Conservation (phyloP, 1,284 basidiomycete species). For the Cutaneotrichosporon cutaneum region DNA sequence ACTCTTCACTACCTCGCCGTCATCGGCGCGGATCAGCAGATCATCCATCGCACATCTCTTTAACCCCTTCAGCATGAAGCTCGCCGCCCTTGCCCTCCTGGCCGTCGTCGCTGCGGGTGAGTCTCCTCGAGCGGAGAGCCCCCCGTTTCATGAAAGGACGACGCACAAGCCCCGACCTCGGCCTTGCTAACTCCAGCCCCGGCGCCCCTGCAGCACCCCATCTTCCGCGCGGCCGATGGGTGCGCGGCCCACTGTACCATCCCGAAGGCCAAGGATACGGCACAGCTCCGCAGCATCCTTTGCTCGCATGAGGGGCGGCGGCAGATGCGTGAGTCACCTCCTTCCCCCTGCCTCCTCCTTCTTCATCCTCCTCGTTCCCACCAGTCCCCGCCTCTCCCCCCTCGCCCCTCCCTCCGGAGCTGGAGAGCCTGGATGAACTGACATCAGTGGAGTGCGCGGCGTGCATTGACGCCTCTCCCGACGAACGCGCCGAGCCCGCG, state of each 20-base stretch:
- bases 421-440: no score
- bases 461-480: not conserved
- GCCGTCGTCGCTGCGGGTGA: not conserved
- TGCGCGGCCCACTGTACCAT: not conserved
- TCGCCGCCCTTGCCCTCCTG: not conserved
- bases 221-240: not conserved
- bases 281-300: not conserved
- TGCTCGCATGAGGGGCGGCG: constrained; percentile 5
- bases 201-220: not conserved
- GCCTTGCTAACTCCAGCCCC: constrained; percentile 1
- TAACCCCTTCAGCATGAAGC: not conserved
- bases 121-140: no score
- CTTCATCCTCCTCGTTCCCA: no score
- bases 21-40: not conserved
- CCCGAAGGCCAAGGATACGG: not conserved
- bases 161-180: not conserved
- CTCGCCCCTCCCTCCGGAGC: no score
- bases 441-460: constrained; percentile 3
- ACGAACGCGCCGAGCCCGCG: not conserved
- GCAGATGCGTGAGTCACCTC: constrained; percentile 1
- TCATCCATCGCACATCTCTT: not conserved
- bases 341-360: no score
- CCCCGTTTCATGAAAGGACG: no score
- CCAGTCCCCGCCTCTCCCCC: not conserved
- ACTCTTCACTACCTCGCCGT: no score